A percentile compares a stretch with the other conserved stretches of the same genome.
Conservation (phyloP, 352 stramenopile species). For the Globisporangium megalacanthum region DNA sequence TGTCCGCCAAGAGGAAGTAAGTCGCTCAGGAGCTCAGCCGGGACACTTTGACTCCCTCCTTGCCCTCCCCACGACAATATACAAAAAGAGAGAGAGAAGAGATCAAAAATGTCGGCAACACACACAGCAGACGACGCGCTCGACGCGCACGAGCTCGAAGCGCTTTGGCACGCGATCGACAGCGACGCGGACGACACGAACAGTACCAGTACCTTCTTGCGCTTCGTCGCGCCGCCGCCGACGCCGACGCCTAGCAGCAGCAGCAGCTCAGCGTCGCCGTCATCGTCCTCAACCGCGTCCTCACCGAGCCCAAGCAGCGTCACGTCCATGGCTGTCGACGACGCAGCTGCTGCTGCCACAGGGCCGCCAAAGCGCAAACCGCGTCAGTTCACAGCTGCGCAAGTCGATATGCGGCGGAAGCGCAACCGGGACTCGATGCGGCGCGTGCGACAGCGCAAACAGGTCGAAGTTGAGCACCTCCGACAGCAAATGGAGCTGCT, state of each 20-base stretch:
- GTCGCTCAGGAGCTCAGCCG: no score
- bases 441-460: slow-evolving; percentile 19
- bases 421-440: slow-evolving; percentile 31
- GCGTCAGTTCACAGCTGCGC: slow-evolving; percentile 5
- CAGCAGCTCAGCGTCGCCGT: background rate
- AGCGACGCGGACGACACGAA: background rate
- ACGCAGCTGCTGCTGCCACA: background rate
- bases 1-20: no score
- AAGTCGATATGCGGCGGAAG: slow-evolving; percentile 14
- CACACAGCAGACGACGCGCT: background rate
- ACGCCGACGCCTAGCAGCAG: background rate
- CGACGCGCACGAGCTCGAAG: slow-evolving; percentile 6
- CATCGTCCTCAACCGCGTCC: background rate
- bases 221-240: background rate
- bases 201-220: background rate
- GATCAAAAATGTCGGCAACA: no score
- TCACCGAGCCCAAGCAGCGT: background rate
- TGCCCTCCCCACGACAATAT: no score
- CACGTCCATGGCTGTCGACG: background rate
- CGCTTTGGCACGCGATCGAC: slow-evolving; percentile 6
- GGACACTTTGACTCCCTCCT: background rate
- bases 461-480: slow-evolving; percentile 8
- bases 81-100: background rate
- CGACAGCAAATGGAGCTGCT: slow-evolving; percentile 14
- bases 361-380: slow-evolving; percentile 5